Conservation (phyloP, 2,329 filamentous ascomycete genomes). For the Endothia cerciana region DNA sequence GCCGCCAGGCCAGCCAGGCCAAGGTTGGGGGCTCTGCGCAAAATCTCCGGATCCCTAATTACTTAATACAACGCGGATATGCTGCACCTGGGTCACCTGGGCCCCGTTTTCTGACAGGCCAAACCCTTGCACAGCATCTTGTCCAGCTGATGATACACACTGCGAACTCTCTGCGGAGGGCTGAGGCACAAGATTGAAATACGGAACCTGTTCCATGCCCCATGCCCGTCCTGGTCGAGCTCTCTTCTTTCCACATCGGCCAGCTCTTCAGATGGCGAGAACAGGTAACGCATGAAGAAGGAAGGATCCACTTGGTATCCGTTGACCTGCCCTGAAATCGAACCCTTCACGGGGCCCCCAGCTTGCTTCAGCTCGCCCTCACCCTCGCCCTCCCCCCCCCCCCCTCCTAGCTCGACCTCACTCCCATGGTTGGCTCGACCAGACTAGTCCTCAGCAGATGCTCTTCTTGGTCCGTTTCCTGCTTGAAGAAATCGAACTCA, state of each 20-base stretch:
- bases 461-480: not conserved
- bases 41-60: slow-evolving; percentile 6
- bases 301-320: slow-evolving; percentile 15
- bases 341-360: slow-evolving; percentile 11
- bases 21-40: slow-evolving; percentile 9
- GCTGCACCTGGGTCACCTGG: slow-evolving; percentile 12
- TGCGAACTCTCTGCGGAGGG: not conserved
- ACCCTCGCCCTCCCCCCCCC: not conserved
- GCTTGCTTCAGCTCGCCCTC: slow-evolving; percentile 10
- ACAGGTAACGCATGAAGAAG: slow-evolving; percentile 17
- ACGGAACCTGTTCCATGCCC: not conserved
- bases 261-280: not conserved
- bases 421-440: slow-evolving; percentile 12
- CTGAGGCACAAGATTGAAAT: not conserved
- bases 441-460: not conserved
- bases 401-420: slow-evolving; percentile 9
- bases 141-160: slow-evolving; percentile 5
- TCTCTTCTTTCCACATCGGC: no score
- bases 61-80: slow-evolving; percentile 7
- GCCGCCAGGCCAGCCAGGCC: not conserved
- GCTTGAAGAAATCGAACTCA: not conserved
- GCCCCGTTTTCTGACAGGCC: slow-evolving; percentile 1
- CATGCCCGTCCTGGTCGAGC: no score
- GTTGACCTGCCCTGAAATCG: slow-evolving; percentile 10
- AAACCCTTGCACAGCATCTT: slow-evolving; percentile 4